These are phyloP conservation scores for Helichrysum umbraculigerum DNA, from an alignment of 129 eudicot species.

Conservation along the genomic window DNA sequence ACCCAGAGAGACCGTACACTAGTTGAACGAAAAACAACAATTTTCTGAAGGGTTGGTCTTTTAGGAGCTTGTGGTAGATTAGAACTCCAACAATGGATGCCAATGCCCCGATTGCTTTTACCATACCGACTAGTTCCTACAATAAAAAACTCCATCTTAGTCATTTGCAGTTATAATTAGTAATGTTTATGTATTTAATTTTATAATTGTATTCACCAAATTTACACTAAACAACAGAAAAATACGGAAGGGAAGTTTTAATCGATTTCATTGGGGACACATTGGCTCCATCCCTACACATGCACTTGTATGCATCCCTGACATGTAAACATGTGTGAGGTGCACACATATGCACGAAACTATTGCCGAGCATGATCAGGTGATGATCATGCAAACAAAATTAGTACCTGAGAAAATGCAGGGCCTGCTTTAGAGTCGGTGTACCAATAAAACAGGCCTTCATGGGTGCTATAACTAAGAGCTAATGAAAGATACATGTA, in stretches of 20 bases:
- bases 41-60: constrained; percentile 49
- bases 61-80: constrained; percentile 55
- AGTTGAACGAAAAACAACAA: constrained; percentile 52
- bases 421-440: constrained; percentile 68
- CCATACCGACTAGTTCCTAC: constrained; percentile 63
- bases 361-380: background rate
- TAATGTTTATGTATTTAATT: too few relatives aligned
- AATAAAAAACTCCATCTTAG: background rate
- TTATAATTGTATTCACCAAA: too few relatives aligned
- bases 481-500: constrained; percentile 59
- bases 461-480: constrained; percentile 55
- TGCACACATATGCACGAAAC: background rate
- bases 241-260: too few relatives aligned
- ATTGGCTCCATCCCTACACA: too few relatives aligned
- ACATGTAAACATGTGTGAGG: background rate
- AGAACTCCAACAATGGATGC: constrained; percentile 62
- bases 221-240: too few relatives aligned
- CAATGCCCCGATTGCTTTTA: constrained; percentile 56
- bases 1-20: constrained; percentile 48
- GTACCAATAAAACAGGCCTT: constrained; percentile 72
- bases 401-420: constrained; percentile 53
- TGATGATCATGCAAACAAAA: background rate
- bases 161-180: background rate
- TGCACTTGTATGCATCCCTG: too few relatives aligned
- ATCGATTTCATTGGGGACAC: too few relatives aligned